Conservation (phyloP, 2,329 filamentous ascomycete species). For the Xenosphaeropsis pyriputrescens region DNA sequence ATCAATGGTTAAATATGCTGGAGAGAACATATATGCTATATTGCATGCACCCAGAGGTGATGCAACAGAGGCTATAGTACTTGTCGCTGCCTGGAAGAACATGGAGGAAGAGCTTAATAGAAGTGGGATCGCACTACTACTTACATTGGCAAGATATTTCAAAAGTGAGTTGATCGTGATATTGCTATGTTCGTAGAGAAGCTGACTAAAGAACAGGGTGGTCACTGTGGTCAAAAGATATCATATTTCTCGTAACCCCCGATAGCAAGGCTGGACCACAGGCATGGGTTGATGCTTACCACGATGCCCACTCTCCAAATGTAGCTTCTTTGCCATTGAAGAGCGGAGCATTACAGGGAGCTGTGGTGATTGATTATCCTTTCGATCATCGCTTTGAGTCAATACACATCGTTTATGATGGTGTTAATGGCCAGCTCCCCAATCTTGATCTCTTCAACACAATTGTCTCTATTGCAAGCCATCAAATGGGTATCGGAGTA, state of each 20-base stretch:
- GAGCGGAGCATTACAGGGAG: constrained; percentile 84
- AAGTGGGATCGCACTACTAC: constrained; percentile 72
- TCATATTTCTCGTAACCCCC: constrained; percentile 78
- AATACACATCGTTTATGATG: constrained; percentile 86
- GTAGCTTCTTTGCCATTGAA: constrained; percentile 75
- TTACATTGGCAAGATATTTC: constrained; percentile 88
- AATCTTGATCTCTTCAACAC: constrained; percentile 96
- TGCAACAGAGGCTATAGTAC: constrained; percentile 90
- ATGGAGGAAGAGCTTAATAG: constrained; percentile 66
- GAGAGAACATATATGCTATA: constrained; percentile 88
- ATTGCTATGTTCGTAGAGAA: neutral
- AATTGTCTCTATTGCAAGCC: constrained; percentile 70
- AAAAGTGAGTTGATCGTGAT: constrained; percentile 39
- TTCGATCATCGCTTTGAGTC: constrained; percentile 74
- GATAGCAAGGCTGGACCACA: constrained; percentile 86
- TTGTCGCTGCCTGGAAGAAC: constrained; percentile 81
- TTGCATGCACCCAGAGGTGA: constrained; percentile 88
- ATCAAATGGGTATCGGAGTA: constrained; percentile 81
- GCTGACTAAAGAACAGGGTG: constrained; percentile 38
- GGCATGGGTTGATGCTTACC: constrained; percentile 96
- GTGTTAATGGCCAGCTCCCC: constrained; percentile 86
- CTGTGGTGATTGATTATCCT: constrained; percentile 85
- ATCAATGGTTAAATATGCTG: constrained; percentile 56
- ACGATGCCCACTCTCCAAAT: constrained; percentile 63
- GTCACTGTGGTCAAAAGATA: constrained; percentile 98